Conservation (phyloP, 257 asterid species). For the Solanum lycopersicoides region DNA sequence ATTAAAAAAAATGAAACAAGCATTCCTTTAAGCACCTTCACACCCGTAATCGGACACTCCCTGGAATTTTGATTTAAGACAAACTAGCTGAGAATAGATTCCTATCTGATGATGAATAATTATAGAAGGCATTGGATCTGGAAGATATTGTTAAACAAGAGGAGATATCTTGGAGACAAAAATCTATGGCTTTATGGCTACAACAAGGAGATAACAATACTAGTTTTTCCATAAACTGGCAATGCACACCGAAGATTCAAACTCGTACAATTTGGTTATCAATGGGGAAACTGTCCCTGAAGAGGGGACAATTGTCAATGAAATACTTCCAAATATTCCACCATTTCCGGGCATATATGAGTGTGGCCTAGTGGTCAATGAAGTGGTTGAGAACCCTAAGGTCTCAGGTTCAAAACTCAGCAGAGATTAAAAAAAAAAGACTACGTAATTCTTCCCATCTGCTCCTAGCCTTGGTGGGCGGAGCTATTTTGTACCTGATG, state of each 20-base stretch:
- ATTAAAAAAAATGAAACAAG: not conserved
- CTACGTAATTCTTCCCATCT: not conserved
- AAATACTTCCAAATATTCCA: not conserved
- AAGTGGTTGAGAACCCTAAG: not conserved
- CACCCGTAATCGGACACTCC: not conserved
- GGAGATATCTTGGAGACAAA: not conserved
- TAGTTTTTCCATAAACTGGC: not conserved
- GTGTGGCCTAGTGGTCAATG: not conserved
- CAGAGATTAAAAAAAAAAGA: not conserved
- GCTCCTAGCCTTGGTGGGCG: not conserved
- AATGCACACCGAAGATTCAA: not conserved
- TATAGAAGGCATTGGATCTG: not conserved
- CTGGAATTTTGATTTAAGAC: not conserved
- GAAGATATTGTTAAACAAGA: not conserved
- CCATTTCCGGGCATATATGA: not conserved
- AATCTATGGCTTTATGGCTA: not conserved
- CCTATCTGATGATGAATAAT: not conserved
- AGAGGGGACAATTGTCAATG: not conserved
- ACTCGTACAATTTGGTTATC: not conserved
- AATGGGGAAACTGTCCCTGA: not conserved
- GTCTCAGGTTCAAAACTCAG: not conserved
- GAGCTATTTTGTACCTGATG: not conserved
- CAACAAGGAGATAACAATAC: not conserved
- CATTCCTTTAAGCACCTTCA: not conserved
- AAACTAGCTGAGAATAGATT: not conserved